Conservation (phyloP, 257 asterid genomes). For the Capsicum pubescens region DNA sequence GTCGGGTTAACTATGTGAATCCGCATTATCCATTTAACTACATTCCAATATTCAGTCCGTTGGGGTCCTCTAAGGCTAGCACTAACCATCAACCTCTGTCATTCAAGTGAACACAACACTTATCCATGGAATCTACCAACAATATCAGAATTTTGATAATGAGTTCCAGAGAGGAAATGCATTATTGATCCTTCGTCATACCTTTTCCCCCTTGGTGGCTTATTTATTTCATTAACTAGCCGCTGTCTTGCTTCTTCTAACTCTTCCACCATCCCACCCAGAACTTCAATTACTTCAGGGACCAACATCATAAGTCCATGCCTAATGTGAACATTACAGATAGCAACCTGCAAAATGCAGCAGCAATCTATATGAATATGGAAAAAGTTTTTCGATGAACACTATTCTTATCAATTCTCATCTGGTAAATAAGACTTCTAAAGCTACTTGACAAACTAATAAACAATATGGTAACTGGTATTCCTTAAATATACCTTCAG, state of each 20-base stretch:
- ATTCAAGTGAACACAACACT: not conserved
- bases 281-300: slow-evolving; percentile 81
- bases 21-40: not conserved
- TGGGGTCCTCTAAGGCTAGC: not conserved
- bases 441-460: slow-evolving; percentile 15
- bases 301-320: slow-evolving; percentile 89
- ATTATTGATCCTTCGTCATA: slow-evolving; percentile 32
- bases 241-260: slow-evolving; percentile 85
- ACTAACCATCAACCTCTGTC: slow-evolving; percentile 10
- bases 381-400: not conserved
- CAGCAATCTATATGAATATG: slow-evolving; percentile 27
- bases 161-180: not conserved
- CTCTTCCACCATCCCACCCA: slow-evolving; percentile 88
- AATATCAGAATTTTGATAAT: not conserved
- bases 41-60: slow-evolving; percentile 1
- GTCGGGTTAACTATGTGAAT: not conserved
- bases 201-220: slow-evolving; percentile 97
- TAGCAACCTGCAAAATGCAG: slow-evolving; percentile 58
- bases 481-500: slow-evolving; percentile 58
- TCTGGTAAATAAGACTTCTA: not conserved
- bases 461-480: slow-evolving; percentile 14
- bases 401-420: not conserved
- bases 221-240: slow-evolving; percentile 81
- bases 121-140: not conserved
- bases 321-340: slow-evolving; percentile 80